These are phyloP conservation scores for Termitomyces bulborhizus DNA, from an alignment of 768 basidiomycete species.

Conservation along the genomic window DNA sequence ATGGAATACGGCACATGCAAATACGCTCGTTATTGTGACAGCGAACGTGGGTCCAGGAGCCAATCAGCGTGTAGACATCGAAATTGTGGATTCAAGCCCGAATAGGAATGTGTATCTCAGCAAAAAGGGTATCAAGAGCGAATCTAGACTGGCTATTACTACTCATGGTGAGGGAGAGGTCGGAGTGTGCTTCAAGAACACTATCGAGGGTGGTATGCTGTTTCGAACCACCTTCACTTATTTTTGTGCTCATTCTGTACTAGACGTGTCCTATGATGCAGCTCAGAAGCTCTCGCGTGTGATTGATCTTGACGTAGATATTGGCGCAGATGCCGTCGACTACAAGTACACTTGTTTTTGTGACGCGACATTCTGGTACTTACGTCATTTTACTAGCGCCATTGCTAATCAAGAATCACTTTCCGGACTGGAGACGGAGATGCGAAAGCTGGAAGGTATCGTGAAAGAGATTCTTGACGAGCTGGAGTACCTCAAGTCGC, in stretches of 20 bases:
- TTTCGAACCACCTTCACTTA: neutral
- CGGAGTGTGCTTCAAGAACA: constrained; percentile 91
- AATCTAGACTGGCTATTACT: constrained; percentile 91
- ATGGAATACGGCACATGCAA: constrained; percentile 87
- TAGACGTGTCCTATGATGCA: constrained; percentile 43
- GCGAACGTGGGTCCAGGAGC: constrained; percentile 79
- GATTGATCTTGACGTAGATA: constrained; percentile 93
- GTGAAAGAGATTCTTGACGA: constrained; percentile 95
- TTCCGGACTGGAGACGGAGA: constrained; percentile 93
- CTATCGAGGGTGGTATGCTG: constrained; percentile 60
- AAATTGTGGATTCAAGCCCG: constrained; percentile 85
- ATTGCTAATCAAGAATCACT: constrained; percentile 98
- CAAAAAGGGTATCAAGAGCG: constrained; percentile 83
- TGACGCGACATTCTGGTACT: neutral
- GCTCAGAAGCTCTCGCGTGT: constrained; percentile 51
- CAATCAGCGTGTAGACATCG: constrained; percentile 85
- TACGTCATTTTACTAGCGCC: constrained; percentile 48
- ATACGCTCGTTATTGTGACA: constrained; percentile 92
- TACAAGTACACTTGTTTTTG: constrained; percentile 67
- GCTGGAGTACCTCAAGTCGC: constrained; percentile 80
- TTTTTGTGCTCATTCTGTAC: neutral
- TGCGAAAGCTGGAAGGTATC: constrained; percentile 94
- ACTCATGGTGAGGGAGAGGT: constrained; percentile 92
- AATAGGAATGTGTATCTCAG: constrained; percentile 86
- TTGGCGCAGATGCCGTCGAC: constrained; percentile 97